These are phyloP conservation scores for Scheffersomyces stipitis DNA, from an alignment of 805 yeast species.

Conservation along the genomic window DNA sequence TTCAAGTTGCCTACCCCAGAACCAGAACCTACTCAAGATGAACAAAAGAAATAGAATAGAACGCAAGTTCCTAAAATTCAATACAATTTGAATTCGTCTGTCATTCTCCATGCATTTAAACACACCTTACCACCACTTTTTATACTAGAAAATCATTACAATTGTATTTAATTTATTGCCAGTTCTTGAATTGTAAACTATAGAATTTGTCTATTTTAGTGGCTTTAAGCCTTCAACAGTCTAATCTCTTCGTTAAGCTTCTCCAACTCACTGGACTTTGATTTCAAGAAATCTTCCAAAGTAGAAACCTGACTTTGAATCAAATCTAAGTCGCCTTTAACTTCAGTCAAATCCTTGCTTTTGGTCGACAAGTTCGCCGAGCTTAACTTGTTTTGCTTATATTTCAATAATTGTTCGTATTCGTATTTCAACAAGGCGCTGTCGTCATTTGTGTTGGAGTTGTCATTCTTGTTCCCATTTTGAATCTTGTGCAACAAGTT, in stretches of 20 bases:
- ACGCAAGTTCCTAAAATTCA: no score
- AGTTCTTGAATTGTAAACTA: no score
- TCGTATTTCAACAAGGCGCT: slow-evolving; percentile 50
- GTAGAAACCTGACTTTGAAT: slow-evolving; percentile 76
- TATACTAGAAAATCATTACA: no score
- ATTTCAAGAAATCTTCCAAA: slow-evolving; percentile 64
- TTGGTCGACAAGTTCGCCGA: slow-evolving; percentile 9
- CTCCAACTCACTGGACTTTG: slow-evolving; percentile 60
- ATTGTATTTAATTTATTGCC: not conserved
- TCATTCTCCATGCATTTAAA: no score
- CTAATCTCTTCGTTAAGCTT: slow-evolving; percentile 45
- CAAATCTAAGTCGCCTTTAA: slow-evolving; percentile 61
- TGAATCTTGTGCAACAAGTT: slow-evolving; percentile 56
- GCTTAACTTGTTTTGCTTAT: slow-evolving; percentile 57
- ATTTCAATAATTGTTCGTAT: slow-evolving; percentile 76
- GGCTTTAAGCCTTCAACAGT: slow-evolving; percentile 16
- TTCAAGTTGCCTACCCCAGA: slow-evolving; percentile 82
- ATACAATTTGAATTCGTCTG: no score
- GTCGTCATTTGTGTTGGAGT: slow-evolving; percentile 23
- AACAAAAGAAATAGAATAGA: slow-evolving; percentile 32
- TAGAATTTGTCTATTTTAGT: no score
- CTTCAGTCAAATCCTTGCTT: slow-evolving; percentile 45
- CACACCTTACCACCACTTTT: no score
- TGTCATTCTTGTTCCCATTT: slow-evolving; percentile 19
- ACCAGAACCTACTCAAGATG: slow-evolving; percentile 58